Evolutionary conservation across 164 flowering plant species (phyloP).

Genomic region (Nelumbo lutea): DNA sequence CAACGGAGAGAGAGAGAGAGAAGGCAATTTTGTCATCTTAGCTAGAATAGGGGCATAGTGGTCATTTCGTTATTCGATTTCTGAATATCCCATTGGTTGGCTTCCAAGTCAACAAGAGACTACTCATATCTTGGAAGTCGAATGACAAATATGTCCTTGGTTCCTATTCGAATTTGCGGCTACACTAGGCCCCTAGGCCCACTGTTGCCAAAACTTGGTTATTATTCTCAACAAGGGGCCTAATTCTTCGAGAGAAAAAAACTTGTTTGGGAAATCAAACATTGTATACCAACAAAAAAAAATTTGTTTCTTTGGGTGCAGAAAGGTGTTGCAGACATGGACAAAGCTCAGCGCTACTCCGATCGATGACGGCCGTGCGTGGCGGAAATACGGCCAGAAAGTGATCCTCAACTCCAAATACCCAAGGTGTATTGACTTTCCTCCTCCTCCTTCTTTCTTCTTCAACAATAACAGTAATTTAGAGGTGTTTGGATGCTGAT

Average conservation of each 20-base stretch:
- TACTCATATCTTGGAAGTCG: background rate
- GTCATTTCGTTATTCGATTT: background rate
- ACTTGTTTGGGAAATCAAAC: too few species aligned
- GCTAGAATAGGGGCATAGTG: background rate
- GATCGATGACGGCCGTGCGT: slow-evolving; percentile 41
- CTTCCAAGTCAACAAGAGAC: background rate
- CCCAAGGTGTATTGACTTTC: slow-evolving; percentile 39
- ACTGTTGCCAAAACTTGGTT: background rate
- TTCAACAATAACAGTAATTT: background rate
- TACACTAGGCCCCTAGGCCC: too few species aligned
- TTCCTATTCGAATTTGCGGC: too few species aligned
- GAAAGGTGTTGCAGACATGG: slow-evolving; percentile 12
- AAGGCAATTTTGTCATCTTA: slow-evolving; percentile 3
- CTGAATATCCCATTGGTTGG: background rate
- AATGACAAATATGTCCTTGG: background rate
- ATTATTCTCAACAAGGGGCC: background rate
- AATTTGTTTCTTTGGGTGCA: slow-evolving; percentile 1
- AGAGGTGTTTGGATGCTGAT: background rate
- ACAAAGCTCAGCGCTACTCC: slow-evolving; percentile 7
- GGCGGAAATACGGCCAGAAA: slow-evolving; percentile 83
- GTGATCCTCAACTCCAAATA: slow-evolving; percentile 42
- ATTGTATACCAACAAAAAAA: too few species aligned
- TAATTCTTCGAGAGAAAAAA: too few species aligned
- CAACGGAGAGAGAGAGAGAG: too few species aligned
- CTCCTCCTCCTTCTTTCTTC: background rate